A percentile compares a stretch with the other conserved stretches of the same genome.
Conservation (phyloP, 305 asterid species). For the Fraxinus dipetala region DNA sequence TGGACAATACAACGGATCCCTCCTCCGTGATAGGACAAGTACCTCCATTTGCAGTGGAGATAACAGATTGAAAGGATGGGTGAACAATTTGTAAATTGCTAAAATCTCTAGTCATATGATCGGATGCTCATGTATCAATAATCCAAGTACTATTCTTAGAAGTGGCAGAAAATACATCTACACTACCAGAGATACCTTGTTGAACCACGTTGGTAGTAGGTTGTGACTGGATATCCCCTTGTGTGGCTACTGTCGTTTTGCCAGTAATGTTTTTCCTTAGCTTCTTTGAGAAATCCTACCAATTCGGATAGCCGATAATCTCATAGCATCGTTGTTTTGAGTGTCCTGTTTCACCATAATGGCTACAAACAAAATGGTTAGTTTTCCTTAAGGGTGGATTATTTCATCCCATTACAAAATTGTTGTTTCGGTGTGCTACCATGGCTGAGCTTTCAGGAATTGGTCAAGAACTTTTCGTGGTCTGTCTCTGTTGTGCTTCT, state of each 20-base stretch:
- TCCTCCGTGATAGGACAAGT: neutral
- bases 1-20: neutral
- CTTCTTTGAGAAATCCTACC: neutral
- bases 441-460: neutral
- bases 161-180: neutral
- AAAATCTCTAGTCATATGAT: neutral
- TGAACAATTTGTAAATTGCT: neutral
- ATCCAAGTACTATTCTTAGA: neutral
- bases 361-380: neutral
- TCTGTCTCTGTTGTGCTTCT: neutral
- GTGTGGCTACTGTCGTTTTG: neutral
- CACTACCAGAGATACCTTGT: neutral
- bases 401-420: no score
- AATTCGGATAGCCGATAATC: no score
- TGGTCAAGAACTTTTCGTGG: neutral
- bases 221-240: no score
- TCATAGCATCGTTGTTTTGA: neutral
- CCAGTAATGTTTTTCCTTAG: neutral
- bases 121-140: neutral
- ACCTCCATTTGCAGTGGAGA: neutral
- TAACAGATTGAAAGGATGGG: neutral
- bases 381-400: neutral
- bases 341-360: constrained; percentile 4
- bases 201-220: no score
- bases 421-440: no score